Conservation (phyloP, 257 asterid species). For the Anisodus acutangulus region DNA sequence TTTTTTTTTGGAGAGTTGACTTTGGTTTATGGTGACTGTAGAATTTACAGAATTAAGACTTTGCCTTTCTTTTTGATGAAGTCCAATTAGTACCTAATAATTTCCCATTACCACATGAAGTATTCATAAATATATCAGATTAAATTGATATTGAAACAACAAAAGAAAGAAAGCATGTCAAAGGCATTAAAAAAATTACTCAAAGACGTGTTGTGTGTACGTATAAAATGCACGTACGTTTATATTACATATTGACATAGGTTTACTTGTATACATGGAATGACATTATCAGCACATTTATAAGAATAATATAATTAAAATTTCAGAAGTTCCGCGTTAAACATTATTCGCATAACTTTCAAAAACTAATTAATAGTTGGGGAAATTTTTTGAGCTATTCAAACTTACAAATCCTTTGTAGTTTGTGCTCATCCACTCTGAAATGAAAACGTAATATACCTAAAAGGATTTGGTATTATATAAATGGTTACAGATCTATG, state of each 20-base stretch:
- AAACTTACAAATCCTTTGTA: no score
- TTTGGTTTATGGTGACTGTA: no score
- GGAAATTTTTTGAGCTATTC: background rate
- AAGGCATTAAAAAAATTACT: background rate
- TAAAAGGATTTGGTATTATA: no score
- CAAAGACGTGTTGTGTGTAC: background rate
- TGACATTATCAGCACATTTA: background rate
- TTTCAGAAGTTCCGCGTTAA: background rate
- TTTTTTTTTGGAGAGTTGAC: no score
- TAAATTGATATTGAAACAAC: background rate
- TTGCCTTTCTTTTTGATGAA: no score
- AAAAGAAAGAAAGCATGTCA: background rate
- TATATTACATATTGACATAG: background rate
- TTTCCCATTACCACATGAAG: background rate
- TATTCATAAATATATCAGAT: background rate
- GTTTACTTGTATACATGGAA: background rate
- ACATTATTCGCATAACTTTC: background rate
- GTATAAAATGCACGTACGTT: no score
- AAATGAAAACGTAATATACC: background rate
- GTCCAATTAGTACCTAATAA: background rate
- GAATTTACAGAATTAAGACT: no score
- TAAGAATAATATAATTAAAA: background rate
- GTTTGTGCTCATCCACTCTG: conserved; percentile 12
- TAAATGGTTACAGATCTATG: no score
- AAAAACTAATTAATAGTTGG: background rate